These are phyloP conservation scores for Fusarium sp. DNA, from an alignment of 2,329 filamentous ascomycete genomes.

Conservation along the genomic window DNA sequence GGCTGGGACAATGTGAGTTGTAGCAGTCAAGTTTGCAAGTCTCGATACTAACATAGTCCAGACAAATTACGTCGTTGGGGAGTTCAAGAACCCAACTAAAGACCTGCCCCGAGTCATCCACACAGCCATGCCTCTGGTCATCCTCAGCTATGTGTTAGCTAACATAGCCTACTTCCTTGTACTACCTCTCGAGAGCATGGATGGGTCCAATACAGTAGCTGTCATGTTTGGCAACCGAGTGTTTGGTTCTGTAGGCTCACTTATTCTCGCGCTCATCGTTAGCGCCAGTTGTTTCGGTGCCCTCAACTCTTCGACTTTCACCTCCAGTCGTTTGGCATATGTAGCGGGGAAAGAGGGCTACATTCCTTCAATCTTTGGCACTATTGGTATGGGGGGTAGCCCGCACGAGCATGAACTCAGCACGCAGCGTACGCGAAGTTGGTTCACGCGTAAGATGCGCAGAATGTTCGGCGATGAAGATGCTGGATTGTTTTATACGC, in stretches of 20 bases:
- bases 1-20: slow-evolving; percentile 94
- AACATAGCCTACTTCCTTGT: slow-evolving; percentile 97
- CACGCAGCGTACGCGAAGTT: slow-evolving; percentile 61
- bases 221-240: slow-evolving; percentile 92
- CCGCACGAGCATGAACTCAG: slow-evolving; percentile 52
- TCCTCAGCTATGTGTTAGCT: slow-evolving; percentile 87
- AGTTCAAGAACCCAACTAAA: slow-evolving; percentile 90
- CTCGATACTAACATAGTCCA: slow-evolving; percentile 49
- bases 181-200: slow-evolving; percentile 80
- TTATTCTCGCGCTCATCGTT: slow-evolving; percentile 88
- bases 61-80: slow-evolving; percentile 98
- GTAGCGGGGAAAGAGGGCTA: slow-evolving; percentile 96
- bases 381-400: slow-evolving; percentile 74
- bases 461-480: slow-evolving; percentile 78
- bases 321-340: slow-evolving; percentile 90
- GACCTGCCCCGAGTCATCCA: slow-evolving; percentile 96
- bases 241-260: slow-evolving; percentile 82
- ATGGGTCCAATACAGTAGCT: slow-evolving; percentile 92
- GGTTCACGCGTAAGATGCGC: slow-evolving; percentile 67
- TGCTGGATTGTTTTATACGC: slow-evolving; percentile 87
- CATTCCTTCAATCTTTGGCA: slow-evolving; percentile 83
- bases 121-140: slow-evolving; percentile 94
- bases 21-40: neutral
- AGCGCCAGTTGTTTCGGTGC: slow-evolving; percentile 93
- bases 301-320: slow-evolving; percentile 94